phyloP scores from a whole-genome alignment of 2,329 filamentous ascomycete genomes.

The Aspergillus ibericus region DNA sequence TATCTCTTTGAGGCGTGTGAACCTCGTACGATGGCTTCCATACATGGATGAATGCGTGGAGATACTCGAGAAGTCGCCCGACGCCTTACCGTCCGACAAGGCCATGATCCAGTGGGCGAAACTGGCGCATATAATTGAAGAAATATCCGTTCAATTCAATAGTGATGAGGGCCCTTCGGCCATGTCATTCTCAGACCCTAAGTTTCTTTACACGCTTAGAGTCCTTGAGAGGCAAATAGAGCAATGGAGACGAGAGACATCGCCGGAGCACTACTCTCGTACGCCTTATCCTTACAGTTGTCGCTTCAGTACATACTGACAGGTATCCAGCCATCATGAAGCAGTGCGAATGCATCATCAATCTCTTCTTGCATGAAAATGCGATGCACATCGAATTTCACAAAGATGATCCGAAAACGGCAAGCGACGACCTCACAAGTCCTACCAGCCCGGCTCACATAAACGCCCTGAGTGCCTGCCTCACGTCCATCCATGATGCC shows the following conservation, averaged over 20 bases:
- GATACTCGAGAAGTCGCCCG: slow-evolving; percentile 56
- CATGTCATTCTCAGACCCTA: slow-evolving; percentile 59
- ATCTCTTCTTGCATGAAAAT: slow-evolving; percentile 74
- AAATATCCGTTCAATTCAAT: slow-evolving; percentile 65
- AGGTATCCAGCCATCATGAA: slow-evolving; percentile 55
- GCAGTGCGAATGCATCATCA: slow-evolving; percentile 65
- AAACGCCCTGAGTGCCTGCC: slow-evolving; percentile 65
- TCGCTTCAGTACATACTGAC: slow-evolving; percentile 3
- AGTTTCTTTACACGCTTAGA: slow-evolving; percentile 64
- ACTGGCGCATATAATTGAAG: slow-evolving; percentile 64
- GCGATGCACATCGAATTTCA: slow-evolving; percentile 66
- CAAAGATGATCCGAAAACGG: slow-evolving; percentile 41
- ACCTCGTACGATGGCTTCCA: slow-evolving; percentile 60
- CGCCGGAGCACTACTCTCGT: slow-evolving; percentile 57
- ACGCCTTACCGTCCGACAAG: slow-evolving; percentile 58
- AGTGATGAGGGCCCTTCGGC: slow-evolving; percentile 63
- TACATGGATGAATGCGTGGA: slow-evolving; percentile 65
- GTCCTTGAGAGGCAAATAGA: slow-evolving; percentile 66
- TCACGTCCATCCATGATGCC: slow-evolving; percentile 65
- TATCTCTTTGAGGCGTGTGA: slow-evolving; percentile 59
- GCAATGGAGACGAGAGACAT: slow-evolving; percentile 58
- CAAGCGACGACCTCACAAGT: slow-evolving; percentile 27
- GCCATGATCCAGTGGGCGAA: slow-evolving; percentile 59
- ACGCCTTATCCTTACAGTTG: slow-evolving; percentile 28
- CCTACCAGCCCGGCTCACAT: slow-evolving; percentile 60